Evolutionary conservation across 495 filamentous ascomycete species (phyloP), one percentile per base, ranked within the genome.

Genomic region (Bryoglossum gracile): DNA sequence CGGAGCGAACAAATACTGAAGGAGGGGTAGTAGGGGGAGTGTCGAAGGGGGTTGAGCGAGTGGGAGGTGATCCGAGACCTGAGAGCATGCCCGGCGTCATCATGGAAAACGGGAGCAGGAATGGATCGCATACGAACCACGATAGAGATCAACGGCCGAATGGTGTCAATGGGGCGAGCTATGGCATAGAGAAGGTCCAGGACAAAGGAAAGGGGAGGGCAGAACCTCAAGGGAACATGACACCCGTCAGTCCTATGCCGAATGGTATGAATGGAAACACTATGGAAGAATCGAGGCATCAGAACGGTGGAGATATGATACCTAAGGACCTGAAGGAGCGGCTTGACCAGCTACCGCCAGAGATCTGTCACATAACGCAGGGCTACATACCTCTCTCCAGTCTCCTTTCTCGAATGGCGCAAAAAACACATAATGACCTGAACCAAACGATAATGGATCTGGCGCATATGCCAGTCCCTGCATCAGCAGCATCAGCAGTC

Each of bases 381-480:
- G 80, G 81, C 22, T 94, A 85, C 53, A 69, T 86, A 21, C 70
- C 84, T 3, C 69, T 95, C 22, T 73, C 76, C 13, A 72, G 70
- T 30, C 67, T 98, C 18, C 70, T 96, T 37, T 74, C 75, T 43
- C 78, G 92, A 46, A 74, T 91, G 10, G 82, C 82, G 23, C 87
- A 96, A 61, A 81, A 86, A 64, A 86, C 84, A 35, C 89, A 84
- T 65, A 84, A 83, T 48, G 78, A 81, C 45, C 72, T 97, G 6
- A 72, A 71, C 13, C 82, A 88, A 11, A 65, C 82, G 40, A 77
- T 97, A n/a, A 61, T 71, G 17, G 72, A 78, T 26, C 66, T 96
- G 59, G 75, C 85, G 13, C 78, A 84, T 34, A 77, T 84, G 55
- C 73, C 79, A 22, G 48, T 78, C 0, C 69, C 77, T 6, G 54